phyloP scores from a whole-genome alignment of 2,329 filamentous ascomycete species.

The Trichoderma sp. region DNA sequence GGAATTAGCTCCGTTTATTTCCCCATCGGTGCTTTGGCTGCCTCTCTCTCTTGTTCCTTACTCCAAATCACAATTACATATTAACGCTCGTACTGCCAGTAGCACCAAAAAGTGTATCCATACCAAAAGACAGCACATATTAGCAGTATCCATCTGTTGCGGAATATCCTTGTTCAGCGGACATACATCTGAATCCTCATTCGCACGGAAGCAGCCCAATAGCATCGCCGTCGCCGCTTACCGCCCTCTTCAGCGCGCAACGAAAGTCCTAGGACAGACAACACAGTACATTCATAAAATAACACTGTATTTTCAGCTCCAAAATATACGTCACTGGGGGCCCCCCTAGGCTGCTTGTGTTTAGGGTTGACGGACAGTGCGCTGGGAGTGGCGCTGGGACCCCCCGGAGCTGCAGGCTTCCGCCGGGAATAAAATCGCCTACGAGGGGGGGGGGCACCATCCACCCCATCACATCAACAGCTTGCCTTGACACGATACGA shows the following conservation, averaged over 20 bases:
- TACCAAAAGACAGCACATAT: background rate
- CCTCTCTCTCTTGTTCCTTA: background rate
- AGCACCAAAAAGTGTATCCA: background rate
- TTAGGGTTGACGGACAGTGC: conserved; percentile 8
- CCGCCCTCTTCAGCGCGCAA: background rate
- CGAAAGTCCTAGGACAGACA: background rate
- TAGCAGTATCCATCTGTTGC: background rate
- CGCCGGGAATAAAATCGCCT: conserved; percentile 21
- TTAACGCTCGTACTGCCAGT: background rate
- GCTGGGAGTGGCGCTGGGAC: conserved; percentile 3
- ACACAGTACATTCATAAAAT: background rate
- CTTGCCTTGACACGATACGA: background rate
- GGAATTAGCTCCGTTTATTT: background rate
- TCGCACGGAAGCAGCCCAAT: background rate
- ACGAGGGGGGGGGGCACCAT: background rate
- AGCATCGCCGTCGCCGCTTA: background rate
- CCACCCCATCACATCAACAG: background rate
- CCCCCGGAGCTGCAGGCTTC: conserved; percentile 8
- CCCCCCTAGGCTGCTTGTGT: background rate
- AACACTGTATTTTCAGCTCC: background rate
- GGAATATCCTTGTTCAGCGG: background rate
- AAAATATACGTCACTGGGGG: background rate
- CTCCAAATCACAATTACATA: background rate
- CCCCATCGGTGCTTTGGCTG: background rate
- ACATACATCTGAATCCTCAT: background rate